These are phyloP conservation scores for Scheffersomyces lignicola DNA, from an alignment of 1,139 yeast species.

Conservation along the genomic window DNA sequence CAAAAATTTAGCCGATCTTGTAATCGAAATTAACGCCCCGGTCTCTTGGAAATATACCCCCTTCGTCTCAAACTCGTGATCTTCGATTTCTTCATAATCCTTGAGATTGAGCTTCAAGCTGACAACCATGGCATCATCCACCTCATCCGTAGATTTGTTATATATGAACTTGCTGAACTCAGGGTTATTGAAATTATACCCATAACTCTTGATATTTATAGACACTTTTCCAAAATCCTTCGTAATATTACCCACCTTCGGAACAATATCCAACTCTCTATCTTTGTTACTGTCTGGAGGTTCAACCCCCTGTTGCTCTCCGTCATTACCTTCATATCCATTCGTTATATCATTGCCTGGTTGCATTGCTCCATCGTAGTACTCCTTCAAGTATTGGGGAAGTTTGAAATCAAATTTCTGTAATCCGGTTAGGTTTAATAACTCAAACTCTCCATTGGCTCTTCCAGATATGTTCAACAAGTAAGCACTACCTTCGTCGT, in stretches of 20 bases:
- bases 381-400: conserved; percentile 46
- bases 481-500: conserved; percentile 29
- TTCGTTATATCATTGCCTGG: not conserved
- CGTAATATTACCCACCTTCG: conserved; percentile 28
- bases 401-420: conserved; percentile 24
- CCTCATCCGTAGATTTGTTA: conserved; percentile 14
- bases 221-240: conserved; percentile 26
- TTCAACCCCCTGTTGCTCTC: conserved; percentile 12
- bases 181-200: conserved; percentile 24
- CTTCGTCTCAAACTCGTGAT: conserved; percentile 46
- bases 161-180: conserved; percentile 17
- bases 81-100: conserved; percentile 43
- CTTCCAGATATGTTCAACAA: conserved; percentile 54
- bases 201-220: conserved; percentile 22
- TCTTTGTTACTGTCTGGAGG: conserved; percentile 6
- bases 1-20: conserved; percentile 72
- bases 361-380: conserved; percentile 20
- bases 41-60: conserved; percentile 73
- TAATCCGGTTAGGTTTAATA: conserved; percentile 12
- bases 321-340: conserved; percentile 16
- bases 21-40: conserved; percentile 65
- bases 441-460: conserved; percentile 45
- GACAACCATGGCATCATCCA: conserved; percentile 35
- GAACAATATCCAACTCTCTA: conserved; percentile 2
- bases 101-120: conserved; percentile 25